Evolutionary conservation across 2,329 filamentous ascomycete species (phyloP), one percentile per base, ranked within the genome.

Genomic region (Colletotrichum destructivum): DNA sequence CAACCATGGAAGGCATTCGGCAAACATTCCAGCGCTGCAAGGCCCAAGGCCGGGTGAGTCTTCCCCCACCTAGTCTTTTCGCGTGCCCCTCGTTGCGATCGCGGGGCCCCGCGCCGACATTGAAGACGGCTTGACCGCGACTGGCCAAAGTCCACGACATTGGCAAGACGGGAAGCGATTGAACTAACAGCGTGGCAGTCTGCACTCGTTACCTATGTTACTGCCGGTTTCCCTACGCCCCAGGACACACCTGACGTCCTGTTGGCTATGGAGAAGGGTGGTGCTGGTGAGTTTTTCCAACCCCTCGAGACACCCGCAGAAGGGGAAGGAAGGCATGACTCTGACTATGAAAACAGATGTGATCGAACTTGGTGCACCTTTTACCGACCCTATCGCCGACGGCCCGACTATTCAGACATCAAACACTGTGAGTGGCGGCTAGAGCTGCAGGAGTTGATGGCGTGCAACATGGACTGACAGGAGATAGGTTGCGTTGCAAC

Each of bases 381-480:
- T 99, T 85, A 98, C 96, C 78, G 96, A 99, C 82, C 96, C 96
- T 70, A 98, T 98, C 83, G 96, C 96, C 76, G 96, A 99, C 83
- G 96, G 96, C 38, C 96, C 96, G 46, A 98, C 95, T 5, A 98
- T 99, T 76, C 96, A 99, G 85, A 96, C 91, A 74, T 91, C 96
- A 75, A 99, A 99, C 84, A 98, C 94, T 51, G 91, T 86, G 91
- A 85, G 78, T 82, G 79, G 54, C 57, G 66, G 5, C 55, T 52
- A 44, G 31, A 26, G 31, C 49, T 68, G 44, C 6, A 54, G 49
- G 26, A 15, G 56, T 47, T 51, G 51, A 42, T 47, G 51, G 55
- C 74, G 21, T 74, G 18, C 6, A 11, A 9, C 8, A 9, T 16
- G 11, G 38, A 66, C 56, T 69, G 31, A 69, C 55, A 59, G 11